These are phyloP conservation scores for Styphnolobium japonicum DNA, from an alignment of 306 rosid genomes.

Conservation along the genomic window DNA sequence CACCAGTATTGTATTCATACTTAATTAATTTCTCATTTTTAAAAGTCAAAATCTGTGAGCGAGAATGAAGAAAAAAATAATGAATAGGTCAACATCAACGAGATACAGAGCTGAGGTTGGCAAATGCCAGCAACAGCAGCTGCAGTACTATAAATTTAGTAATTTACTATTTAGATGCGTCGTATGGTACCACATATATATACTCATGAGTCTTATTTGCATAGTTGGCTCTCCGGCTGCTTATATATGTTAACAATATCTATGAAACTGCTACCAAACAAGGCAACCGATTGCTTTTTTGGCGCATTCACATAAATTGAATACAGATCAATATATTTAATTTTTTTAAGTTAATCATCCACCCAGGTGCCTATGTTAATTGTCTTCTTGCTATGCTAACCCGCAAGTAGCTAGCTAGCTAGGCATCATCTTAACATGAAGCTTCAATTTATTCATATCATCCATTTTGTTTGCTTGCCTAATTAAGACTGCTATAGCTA, in stretches of 20 bases:
- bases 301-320: conserved; percentile 20
- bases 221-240: not conserved
- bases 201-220: not conserved
- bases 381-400: not conserved
- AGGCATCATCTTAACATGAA: conserved; percentile 1
- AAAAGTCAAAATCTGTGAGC: conserved; percentile 21
- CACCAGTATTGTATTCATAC: not conserved
- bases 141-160: not conserved
- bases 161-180: not conserved
- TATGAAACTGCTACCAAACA: conserved; percentile 22
- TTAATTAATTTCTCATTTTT: not conserved
- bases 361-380: not conserved
- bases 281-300: conserved; percentile 21
- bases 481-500: not conserved
- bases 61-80: not conserved
- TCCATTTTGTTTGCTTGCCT: conserved; percentile 13
- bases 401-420: not conserved
- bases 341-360: not conserved
- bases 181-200: conserved; percentile 4
- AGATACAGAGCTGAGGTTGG: conserved; percentile 30
- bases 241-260: conserved; percentile 11
- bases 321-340: not conserved
- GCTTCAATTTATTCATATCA: not conserved
- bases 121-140: conserved; percentile 11
- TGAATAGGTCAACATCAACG: conserved; percentile 22